Evolutionary conservation across 768 basidiomycete species (phyloP).

Genomic region (Panaeolus cyanescens): DNA sequence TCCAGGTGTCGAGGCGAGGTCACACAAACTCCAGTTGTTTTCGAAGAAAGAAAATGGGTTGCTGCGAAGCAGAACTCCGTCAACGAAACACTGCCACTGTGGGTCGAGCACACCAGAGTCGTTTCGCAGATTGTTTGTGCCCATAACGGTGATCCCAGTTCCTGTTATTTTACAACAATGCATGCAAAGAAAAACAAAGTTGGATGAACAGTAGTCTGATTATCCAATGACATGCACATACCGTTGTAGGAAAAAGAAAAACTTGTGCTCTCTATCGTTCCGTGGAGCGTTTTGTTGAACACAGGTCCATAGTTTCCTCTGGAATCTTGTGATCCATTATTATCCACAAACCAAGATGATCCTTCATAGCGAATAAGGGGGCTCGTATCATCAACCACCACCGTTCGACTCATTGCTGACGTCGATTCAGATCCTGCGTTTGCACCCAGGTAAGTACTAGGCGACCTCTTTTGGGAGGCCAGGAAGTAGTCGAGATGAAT

Average conservation of each 20-base stretch:
- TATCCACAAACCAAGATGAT: constrained; percentile 27
- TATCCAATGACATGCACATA: constrained; percentile 3
- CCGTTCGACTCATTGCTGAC: background rate
- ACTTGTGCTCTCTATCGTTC: constrained; percentile 22
- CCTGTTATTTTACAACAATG: background rate
- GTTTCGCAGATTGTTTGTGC: constrained; percentile 11
- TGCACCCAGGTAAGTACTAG: too few relatives aligned
- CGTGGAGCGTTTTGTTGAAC: constrained; percentile 29
- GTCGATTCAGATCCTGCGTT: too few relatives aligned
- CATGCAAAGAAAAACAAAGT: background rate
- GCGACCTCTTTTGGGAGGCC: too few relatives aligned
- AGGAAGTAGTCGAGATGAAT: too few relatives aligned
- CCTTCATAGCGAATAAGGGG: constrained; percentile 28
- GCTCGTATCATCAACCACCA: constrained; percentile 32
- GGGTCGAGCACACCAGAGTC: constrained; percentile 12
- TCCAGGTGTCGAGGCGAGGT: background rate
- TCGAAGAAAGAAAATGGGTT: background rate
- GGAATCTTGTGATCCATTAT: constrained; percentile 22
- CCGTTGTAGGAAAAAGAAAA: constrained; percentile 27
- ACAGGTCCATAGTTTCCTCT: constrained; percentile 34
- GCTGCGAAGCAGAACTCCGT: constrained; percentile 3
- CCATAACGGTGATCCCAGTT: background rate
- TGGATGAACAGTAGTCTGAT: too few relatives aligned
- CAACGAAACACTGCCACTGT: constrained; percentile 12
- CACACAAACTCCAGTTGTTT: constrained; percentile 9